Percentiles rank a stretch among this genome's conserved stretches.
phyloP scores from a whole-genome alignment of 2,329 filamentous ascomycete species.

The Exophiala aquamarina region DNA sequence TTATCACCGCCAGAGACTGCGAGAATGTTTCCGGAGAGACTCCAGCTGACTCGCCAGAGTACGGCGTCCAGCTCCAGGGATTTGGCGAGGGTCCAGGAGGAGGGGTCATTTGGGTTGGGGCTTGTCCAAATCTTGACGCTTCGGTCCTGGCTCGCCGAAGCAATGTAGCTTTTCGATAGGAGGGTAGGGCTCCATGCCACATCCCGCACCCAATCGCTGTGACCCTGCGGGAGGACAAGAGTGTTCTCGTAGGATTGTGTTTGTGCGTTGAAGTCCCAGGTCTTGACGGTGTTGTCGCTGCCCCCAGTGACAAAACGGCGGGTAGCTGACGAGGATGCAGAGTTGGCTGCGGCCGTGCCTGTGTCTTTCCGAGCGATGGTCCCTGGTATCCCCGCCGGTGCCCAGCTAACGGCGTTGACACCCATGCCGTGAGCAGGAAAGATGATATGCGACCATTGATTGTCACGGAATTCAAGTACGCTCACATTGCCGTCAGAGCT shows the following conservation, averaged over 20 bases:
- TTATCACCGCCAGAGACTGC: constrained; percentile 94
- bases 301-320: constrained; percentile 92
- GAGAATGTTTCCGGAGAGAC: constrained; percentile 91
- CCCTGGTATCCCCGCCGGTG: constrained; percentile 79
- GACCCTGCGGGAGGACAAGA: constrained; percentile 66
- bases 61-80: constrained; percentile 83
- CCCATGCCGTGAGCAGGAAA: constrained; percentile 92
- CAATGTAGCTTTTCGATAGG: constrained; percentile 94
- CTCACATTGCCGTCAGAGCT: constrained; percentile 91
- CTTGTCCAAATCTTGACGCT: constrained; percentile 96
- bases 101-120: constrained; percentile 59
- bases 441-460: constrained; percentile 83
- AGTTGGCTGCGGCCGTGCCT: constrained; percentile 47
- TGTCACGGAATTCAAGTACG: constrained; percentile 96
- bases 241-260: constrained; percentile 53
- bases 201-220: constrained; percentile 95
- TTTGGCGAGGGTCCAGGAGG: constrained; percentile 76
- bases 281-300: constrained; percentile 88
- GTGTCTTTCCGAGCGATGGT: constrained; percentile 75
- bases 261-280: constrained; percentile 77
- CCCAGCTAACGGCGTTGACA: constrained; percentile 95
- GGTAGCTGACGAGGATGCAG: constrained; percentile 35
- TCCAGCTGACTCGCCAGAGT: constrained; percentile 97
- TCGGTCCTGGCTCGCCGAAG: constrained; percentile 92
- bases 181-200: constrained; percentile 97